Evolutionary conservation across 305 asterid species (phyloP).

Genomic region (Andrographis paniculata): DNA sequence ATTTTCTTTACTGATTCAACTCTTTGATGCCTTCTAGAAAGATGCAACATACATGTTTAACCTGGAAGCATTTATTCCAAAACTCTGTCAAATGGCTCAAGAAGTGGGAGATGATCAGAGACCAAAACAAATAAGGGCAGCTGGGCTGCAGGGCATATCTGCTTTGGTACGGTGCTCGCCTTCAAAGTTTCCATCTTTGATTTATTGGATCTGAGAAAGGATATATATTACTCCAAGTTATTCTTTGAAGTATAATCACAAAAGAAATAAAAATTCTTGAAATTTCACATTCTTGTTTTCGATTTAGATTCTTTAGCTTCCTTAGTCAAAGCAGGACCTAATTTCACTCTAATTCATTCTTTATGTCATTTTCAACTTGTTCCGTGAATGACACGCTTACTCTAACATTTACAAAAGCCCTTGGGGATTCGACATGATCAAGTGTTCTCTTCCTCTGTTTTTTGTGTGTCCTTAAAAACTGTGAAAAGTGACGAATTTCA

Average conservation of each 20-base stretch:
- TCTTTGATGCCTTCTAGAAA: slow-evolving; percentile 48
- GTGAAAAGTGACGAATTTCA: neutral
- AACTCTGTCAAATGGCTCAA: slow-evolving; percentile 88
- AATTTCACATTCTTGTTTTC: neutral
- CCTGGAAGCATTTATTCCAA: slow-evolving; percentile 87
- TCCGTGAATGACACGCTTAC: neutral
- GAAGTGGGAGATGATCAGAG: slow-evolving; percentile 83
- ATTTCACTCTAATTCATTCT: neutral
- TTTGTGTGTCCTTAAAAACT: neutral
- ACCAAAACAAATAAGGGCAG: slow-evolving; percentile 48
- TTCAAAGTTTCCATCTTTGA: slow-evolving; percentile 3
- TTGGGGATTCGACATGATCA: neutral
- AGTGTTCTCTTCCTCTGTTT: neutral
- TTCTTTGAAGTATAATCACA: neutral
- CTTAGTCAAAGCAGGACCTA: neutral
- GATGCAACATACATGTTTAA: slow-evolving; percentile 95
- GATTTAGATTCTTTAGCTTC: neutral
- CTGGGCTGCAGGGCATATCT: slow-evolving; percentile 83
- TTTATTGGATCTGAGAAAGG: slow-evolving; percentile 4
- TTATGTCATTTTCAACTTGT: neutral
- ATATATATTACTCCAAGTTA: neutral
- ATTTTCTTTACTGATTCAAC: slow-evolving; percentile 14
- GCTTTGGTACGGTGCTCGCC: slow-evolving; percentile 50
- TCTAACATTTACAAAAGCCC: neutral
- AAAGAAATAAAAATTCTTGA: neutral